Evolutionary conservation across 176 grass and related monocot genomes (phyloP), one percentile per base, ranked within the genome.

Genomic region (Triticum monococcum): DNA sequence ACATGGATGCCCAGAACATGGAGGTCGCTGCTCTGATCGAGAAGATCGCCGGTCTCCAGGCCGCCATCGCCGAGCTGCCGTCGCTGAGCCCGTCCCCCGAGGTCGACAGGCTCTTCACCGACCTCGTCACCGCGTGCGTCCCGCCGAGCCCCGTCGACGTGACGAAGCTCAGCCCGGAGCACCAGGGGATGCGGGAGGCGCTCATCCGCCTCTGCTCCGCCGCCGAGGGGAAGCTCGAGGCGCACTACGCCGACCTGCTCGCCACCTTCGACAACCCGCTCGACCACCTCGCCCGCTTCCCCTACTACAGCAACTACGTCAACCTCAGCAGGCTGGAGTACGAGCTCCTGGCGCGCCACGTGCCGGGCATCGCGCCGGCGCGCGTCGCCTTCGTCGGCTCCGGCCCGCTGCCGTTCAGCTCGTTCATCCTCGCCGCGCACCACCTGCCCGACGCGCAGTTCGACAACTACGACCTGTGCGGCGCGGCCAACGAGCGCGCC

Each of bases 221-320:
- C 25, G 93, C 91, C 5, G 96, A 98, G 80, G 91, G 96, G 11
- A 81, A 87, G 11, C 68, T 95, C 2, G 96, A 98, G 78, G 86
- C 68, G 67, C 91, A 98, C 84, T 95, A 94, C 83, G 68, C 89
- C 18, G 96, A 98, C 76, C 10, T 93, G 76, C 78, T 98, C 60
- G 83, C 85, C 45, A 23, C 67, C 33, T 93, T 92, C 36, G 91
- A 94, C 33, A 94, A 95, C 81, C 96, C 96, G 13, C 85, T 98
- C 40, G 86, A 92, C 24, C 91, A 98, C 72, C 73, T 98, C 18
- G 38, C 4, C 30, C 84, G 87, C 50, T 98, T 98, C 65, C 96
- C 96, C 0, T 98, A 95, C 86, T 94, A 89, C 54, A 88, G 37
- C 73, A 98, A 98, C 83, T 98, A 98, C 73, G 36, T 98, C 70